Conservation (phyloP, 1,284 basidiomycete species). For the Sanghuangporus baumii region DNA sequence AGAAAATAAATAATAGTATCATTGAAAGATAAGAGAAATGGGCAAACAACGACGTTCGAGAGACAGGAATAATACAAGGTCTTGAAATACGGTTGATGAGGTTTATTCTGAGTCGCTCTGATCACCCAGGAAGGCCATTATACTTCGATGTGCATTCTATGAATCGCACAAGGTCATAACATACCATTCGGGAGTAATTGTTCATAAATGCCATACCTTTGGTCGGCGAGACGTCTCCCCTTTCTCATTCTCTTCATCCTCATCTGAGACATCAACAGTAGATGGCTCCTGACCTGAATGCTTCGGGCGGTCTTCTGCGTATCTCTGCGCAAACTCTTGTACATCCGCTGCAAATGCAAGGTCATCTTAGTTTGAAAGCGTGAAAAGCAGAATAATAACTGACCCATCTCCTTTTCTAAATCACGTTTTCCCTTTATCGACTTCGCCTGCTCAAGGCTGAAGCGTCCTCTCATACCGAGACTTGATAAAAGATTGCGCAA, state of each 20-base stretch:
- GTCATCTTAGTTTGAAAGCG: not conserved
- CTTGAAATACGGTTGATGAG: not conserved
- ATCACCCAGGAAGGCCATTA: conserved; percentile 63
- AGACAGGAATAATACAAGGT: not conserved
- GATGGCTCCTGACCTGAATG: conserved; percentile 22
- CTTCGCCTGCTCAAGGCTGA: conserved; percentile 75
- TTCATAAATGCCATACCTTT: conserved; percentile 28
- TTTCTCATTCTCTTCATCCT: conserved; percentile 22
- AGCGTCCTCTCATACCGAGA: conserved; percentile 76
- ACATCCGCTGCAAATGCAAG: conserved; percentile 49
- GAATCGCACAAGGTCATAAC: conserved; percentile 18
- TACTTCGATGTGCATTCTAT: conserved; percentile 49
- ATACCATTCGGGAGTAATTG: not conserved
- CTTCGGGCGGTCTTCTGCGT: conserved; percentile 25
- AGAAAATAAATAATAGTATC: not conserved
- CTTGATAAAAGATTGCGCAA: conserved; percentile 60
- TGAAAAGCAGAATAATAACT: conserved; percentile 20
- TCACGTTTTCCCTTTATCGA: conserved; percentile 66
- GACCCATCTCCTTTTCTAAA: conserved; percentile 74
- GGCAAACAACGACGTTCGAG: not conserved
- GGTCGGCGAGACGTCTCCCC: conserved; percentile 30
- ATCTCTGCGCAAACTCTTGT: conserved; percentile 43
- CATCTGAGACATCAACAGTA: conserved; percentile 28
- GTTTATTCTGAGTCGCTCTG: conserved; percentile 46
- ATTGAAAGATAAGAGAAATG: not conserved